phyloP scores from a whole-genome alignment of 352 stramenopile species.

The Phytophthora tentaculata region DNA sequence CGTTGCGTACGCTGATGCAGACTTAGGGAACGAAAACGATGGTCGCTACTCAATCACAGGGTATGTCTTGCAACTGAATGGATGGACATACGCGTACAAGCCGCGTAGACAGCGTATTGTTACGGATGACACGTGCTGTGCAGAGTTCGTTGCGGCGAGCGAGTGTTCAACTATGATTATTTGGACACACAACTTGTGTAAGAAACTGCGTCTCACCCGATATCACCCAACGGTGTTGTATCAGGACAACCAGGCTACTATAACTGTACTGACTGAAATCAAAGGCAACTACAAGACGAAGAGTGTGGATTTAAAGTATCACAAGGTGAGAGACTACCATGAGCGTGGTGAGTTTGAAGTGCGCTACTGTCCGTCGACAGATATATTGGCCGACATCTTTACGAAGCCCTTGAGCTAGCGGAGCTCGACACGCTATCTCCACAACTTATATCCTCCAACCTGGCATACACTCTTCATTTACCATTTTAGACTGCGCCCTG shows the following conservation, averaged over 20 bases:
- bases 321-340: too few species aligned
- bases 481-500: not conserved
- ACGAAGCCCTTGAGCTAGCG: too few species aligned
- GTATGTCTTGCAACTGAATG: not conserved
- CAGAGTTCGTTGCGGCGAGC: not conserved
- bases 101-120: not conserved
- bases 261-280: too few species aligned
- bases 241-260: not conserved
- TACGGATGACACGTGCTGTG: not conserved
- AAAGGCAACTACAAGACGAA: too few species aligned
- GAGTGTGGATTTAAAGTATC: too few species aligned
- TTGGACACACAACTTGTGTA: not conserved
- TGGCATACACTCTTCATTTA: too few species aligned
- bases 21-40: not conserved
- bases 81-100: not conserved
- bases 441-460: too few species aligned
- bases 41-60: not conserved
- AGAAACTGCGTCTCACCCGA: not conserved
- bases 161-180: not conserved
- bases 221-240: not conserved
- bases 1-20: not conserved
- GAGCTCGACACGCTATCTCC: too few species aligned
- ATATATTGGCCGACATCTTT: too few species aligned
- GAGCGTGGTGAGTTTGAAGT: too few species aligned
- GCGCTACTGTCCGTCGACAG: too few species aligned